Evolutionary conservation across 164 flowering plant genomes (phyloP).

Genomic region (Liriodendron chinense): DNA sequence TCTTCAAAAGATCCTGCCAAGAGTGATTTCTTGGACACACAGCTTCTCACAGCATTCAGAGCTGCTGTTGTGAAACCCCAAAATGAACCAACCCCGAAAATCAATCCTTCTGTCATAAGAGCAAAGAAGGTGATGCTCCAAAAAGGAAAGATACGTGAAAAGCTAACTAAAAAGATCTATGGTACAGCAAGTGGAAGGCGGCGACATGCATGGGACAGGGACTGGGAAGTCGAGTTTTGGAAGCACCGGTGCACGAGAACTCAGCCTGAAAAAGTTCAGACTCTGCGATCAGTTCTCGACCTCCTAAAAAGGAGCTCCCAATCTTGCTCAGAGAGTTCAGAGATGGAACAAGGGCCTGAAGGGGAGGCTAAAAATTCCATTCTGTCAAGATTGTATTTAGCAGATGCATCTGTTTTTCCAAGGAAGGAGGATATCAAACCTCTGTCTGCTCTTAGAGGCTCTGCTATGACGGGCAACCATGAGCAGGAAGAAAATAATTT

Average conservation of each 20-base stretch:
- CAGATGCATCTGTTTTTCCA: constrained; percentile 89
- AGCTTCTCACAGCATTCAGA: constrained; percentile 89
- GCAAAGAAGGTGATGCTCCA: constrained; percentile 61
- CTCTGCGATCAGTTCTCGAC: constrained; percentile 79
- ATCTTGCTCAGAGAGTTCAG: constrained; percentile 26
- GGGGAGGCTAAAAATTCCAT: constrained; percentile 46
- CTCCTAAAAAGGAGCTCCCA: constrained; percentile 43
- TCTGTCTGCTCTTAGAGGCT: constrained; percentile 37
- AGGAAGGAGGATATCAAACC: constrained; percentile 80
- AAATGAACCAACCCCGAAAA: constrained; percentile 42
- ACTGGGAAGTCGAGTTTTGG: constrained; percentile 96
- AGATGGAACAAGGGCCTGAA: constrained; percentile 28
- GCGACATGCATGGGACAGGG: constrained; percentile 85
- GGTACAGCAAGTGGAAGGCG: constrained; percentile 67
- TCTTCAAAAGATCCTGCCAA: constrained; percentile 45
- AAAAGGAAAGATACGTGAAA: constrained; percentile 89
- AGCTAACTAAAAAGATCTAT: constrained; percentile 85
- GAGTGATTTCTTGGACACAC: constrained; percentile 57
- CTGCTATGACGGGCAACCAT: not conserved
- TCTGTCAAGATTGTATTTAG: constrained; percentile 85
- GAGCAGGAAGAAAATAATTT: not conserved
- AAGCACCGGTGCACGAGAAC: constrained; percentile 67
- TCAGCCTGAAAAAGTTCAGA: constrained; percentile 76
- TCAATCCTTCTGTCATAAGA: constrained; percentile 44
- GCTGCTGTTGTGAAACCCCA: constrained; percentile 62